Conservation (phyloP, 805 yeast genomes). For the Teunomyces stri region DNA sequence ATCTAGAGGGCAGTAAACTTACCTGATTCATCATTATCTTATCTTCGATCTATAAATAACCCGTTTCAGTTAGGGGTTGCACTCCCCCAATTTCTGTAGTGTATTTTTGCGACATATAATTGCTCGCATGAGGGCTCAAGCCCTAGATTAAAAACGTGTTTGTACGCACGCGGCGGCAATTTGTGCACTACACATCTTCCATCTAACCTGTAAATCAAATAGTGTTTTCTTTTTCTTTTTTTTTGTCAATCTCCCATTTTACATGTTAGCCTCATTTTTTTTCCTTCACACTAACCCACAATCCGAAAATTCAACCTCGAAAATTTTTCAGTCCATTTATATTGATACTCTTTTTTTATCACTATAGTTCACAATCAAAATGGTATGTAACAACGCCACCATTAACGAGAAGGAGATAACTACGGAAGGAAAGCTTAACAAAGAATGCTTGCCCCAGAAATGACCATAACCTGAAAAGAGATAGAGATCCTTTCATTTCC, state of each 20-base stretch:
- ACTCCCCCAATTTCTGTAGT: neutral
- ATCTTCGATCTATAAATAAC: conserved; percentile 3
- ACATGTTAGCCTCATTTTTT: neutral
- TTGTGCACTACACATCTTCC: neutral
- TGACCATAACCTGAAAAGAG: too few relatives aligned
- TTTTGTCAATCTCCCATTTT: neutral
- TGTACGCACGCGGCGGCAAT: neutral
- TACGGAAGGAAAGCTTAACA: neutral
- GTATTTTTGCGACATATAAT: neutral
- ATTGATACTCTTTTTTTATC: conserved; percentile 7
- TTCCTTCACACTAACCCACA: conserved; percentile 2
- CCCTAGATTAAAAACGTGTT: conserved; percentile 1
- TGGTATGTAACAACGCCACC: conserved; percentile 9
- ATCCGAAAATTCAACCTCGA: conserved; percentile 4
- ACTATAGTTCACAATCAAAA: conserved; percentile 11
- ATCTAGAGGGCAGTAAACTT: too few relatives aligned
- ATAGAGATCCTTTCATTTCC: neutral
- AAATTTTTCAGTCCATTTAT: conserved; percentile 3
- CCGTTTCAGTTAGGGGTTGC: neutral
- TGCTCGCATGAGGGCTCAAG: conserved; percentile 1
- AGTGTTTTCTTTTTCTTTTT: neutral
- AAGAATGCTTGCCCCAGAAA: too few relatives aligned
- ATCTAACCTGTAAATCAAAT: neutral
- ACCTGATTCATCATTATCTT: neutral
- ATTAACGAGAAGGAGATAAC: neutral